Evolutionary conservation across 352 stramenopile species (phyloP).

Genomic region (Peronospora tabacina): DNA sequence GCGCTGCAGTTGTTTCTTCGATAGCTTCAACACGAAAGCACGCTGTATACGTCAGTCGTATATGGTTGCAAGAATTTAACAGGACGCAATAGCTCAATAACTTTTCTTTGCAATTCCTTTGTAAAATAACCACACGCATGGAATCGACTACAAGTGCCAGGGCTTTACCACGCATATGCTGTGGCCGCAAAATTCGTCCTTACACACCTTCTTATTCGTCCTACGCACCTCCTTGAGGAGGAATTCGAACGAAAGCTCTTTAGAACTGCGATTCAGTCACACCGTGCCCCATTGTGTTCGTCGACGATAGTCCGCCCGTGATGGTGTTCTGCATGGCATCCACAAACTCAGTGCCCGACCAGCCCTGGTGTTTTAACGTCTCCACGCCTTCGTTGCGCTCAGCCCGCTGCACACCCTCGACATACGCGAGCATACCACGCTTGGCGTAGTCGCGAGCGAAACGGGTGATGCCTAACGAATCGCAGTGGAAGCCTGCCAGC

Average conservation of each 20-base stretch:
- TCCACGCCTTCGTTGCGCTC: conserved; percentile 93
- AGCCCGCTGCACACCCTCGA: conserved; percentile 94
- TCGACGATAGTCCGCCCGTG: conserved; percentile 92
- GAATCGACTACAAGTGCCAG: conserved; percentile 11
- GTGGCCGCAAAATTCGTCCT: conserved; percentile 9
- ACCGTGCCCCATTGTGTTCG: conserved; percentile 95
- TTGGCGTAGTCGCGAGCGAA: conserved; percentile 90
- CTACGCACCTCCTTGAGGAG: conserved; percentile 11
- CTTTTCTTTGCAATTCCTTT: conserved; percentile 17
- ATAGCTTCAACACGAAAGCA: too few species aligned
- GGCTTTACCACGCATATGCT: conserved; percentile 8
- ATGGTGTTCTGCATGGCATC: conserved; percentile 95
- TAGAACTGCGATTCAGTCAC: conserved; percentile 97
- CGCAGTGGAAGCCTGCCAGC: conserved; percentile 96
- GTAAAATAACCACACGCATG: conserved; percentile 31
- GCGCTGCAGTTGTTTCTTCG: neutral
- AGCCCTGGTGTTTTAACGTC: conserved; percentile 97
- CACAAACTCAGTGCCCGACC: conserved; percentile 95
- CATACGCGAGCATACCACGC: conserved; percentile 92
- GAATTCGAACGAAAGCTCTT: conserved; percentile 5
- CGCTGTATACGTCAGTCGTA: too few species aligned
- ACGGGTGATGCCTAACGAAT: conserved; percentile 93
- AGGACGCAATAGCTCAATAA: conserved; percentile 5
- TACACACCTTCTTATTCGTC: conserved; percentile 12
- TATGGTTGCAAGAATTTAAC: neutral